Percentiles rank a stretch among this genome's conserved stretches.
These are phyloP conservation scores for Hymenoscyphus repandus DNA, from an alignment of 2,329 filamentous ascomycete genomes.

Conservation along the genomic window DNA sequence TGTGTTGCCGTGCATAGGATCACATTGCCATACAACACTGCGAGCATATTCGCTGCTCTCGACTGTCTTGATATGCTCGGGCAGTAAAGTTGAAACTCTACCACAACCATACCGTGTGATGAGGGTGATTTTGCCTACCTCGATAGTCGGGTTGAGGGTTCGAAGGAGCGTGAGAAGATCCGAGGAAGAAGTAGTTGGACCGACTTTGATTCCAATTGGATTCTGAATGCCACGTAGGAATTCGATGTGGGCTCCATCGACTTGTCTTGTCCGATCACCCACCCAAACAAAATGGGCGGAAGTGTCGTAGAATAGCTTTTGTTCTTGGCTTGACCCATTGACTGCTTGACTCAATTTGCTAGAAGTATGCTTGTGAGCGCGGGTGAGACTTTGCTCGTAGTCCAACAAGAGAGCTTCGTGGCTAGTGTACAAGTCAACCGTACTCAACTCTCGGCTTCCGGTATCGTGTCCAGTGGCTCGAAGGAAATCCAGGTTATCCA, in stretches of 20 bases:
- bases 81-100: conserved; percentile 71
- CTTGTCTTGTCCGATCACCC: conserved; percentile 89
- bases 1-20: conserved; percentile 94
- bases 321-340: conserved; percentile 22
- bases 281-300: conserved; percentile 98
- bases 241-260: conserved; percentile 90
- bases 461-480: conserved; percentile 86
- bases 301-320: conserved; percentile 76
- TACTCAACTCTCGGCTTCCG: conserved; percentile 70
- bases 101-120: conserved; percentile 90
- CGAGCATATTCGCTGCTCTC: conserved; percentile 65
- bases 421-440: conserved; percentile 90
- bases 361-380: conserved; percentile 61
- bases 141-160: conserved; percentile 74
- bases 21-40: conserved; percentile 90
- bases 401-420: conserved; percentile 92
- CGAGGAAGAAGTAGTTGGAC: conserved; percentile 70
- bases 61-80: conserved; percentile 82
- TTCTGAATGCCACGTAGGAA: conserved; percentile 97
- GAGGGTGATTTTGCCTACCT: conserved; percentile 88
- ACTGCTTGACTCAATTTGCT: conserved; percentile 18
- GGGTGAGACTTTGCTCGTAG: conserved; percentile 85
- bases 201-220: conserved; percentile 94
- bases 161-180: conserved; percentile 79
- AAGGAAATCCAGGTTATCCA: conserved; percentile 91